These are phyloP conservation scores for Coccomyxa subellipsoidea DNA, from an alignment of 163 green algal genomes.

Conservation along the genomic window DNA sequence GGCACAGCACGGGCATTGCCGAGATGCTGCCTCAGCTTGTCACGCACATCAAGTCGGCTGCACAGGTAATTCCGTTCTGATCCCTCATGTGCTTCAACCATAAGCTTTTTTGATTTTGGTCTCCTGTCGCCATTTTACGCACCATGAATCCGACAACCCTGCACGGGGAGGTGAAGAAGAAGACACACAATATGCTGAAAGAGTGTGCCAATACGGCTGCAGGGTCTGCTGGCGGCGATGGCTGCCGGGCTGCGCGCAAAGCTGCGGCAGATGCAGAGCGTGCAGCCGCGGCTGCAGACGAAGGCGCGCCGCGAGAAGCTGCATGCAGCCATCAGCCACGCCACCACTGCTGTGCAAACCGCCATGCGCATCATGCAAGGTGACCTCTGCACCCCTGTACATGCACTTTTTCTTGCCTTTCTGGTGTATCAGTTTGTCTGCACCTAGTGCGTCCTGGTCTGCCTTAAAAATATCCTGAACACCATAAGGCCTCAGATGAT, in stretches of 20 bases:
- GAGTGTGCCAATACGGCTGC: not conserved
- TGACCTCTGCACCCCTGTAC: not conserved
- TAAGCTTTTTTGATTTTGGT: not conserved
- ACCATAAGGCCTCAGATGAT: too few species aligned
- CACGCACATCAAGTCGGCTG: constrained; percentile 8
- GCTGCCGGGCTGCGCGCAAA: constrained; percentile 8
- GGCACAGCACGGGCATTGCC: not conserved
- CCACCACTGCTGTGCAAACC: not conserved
- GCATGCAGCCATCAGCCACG: constrained; percentile 11
- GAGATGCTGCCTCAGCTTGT: constrained; percentile 12
- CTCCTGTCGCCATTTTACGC: too few species aligned
- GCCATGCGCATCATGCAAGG: constrained; percentile 7
- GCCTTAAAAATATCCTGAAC: too few species aligned
- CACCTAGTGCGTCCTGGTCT: too few species aligned
- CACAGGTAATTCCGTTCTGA: not conserved
- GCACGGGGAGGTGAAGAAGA: too few species aligned
- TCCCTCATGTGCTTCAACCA: not conserved
- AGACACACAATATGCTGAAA: too few species aligned
- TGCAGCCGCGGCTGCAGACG: not conserved
- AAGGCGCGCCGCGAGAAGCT: not conserved
- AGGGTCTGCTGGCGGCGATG: constrained; percentile 18
- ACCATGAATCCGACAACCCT: too few species aligned
- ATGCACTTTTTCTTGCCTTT: not conserved
- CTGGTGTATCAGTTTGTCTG: too few species aligned
- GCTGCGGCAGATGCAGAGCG: constrained; percentile 5